Base-by-base conservation (phyloP, 208 protist species). In the Crithidia mellificae region DNA sequence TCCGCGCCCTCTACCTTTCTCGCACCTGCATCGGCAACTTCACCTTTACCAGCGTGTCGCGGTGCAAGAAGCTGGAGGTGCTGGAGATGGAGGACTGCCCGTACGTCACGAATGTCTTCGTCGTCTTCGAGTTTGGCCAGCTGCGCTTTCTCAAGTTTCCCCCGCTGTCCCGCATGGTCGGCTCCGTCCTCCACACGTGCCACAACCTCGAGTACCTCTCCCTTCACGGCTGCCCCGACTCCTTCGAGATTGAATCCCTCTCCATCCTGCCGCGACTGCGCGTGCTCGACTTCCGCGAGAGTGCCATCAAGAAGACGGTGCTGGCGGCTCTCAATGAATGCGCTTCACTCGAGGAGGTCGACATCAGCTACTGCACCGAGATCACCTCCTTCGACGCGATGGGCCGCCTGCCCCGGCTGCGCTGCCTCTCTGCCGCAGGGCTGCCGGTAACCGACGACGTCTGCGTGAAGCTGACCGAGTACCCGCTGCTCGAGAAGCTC, bases 1-100 rank as follows among this genome's bases (percentile, higher is more conserved):
- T 85, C 14, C 76, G 74, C 30, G 58, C 72, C 34, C 79, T 85
- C 47, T 77, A 85, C 64, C 71, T 85, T 47, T 75, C 69, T 44
- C 67, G 59, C 57, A 83, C 69, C 53, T 67, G 69, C 46, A 68
- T 79, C 20, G 79, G 78, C 57, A 78, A 81, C 68, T 81, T 75
- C 64, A 77, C 68, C 20, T 59, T 88, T 59, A 70, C 63, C 19
- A 78, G 72, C 8, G 56, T 85, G 32, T 72, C 74, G 46, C 54
- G 76, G 19, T 85, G 83, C 67, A 61, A 55, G 24, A 52, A 50
- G 43, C 63, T 88, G 43, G 77, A 70, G 68, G 67, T 74, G 50
- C 61, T 88, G 47, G 66, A 77, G 55, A 72, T 88, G 30, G 43
- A 65, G 34, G 69, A 63, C n/a, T 84, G 83, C 64, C 73, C 69